phyloP scores from a whole-genome alignment of 768 basidiomycete genomes.

The Imleria badia region DNA sequence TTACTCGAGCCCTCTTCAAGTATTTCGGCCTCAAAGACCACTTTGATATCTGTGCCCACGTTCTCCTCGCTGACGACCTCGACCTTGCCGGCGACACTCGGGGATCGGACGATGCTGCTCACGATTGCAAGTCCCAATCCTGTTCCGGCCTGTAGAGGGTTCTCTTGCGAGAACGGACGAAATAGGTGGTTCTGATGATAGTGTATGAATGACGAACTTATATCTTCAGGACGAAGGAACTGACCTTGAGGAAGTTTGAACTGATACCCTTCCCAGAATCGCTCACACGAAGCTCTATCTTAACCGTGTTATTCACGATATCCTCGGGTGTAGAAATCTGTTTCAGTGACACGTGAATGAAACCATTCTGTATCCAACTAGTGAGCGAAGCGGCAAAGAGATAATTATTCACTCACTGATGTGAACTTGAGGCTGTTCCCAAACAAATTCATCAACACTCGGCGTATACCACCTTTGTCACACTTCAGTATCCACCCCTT shows the following conservation, averaged over 20 bases:
- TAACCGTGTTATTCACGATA: constrained; percentile 58
- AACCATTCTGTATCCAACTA: constrained; percentile 62
- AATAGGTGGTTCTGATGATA: constrained; percentile 79
- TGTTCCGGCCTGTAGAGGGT: constrained; percentile 89
- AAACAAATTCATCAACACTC: constrained; percentile 92
- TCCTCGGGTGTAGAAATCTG: constrained; percentile 61
- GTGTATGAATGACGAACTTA: not conserved
- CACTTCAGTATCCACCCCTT: constrained; percentile 87
- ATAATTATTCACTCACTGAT: constrained; percentile 44
- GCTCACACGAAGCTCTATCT: constrained; percentile 78
- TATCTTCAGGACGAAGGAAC: constrained; percentile 2
- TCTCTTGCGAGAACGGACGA: constrained; percentile 97
- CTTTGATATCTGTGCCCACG: constrained; percentile 87
- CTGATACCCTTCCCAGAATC: constrained; percentile 97
- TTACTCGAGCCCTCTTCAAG: constrained; percentile 39
- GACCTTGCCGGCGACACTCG: constrained; percentile 85
- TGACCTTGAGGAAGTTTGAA: constrained; percentile 85
- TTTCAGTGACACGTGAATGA: constrained; percentile 80
- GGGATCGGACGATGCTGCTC: constrained; percentile 85
- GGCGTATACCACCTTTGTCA: constrained; percentile 89
- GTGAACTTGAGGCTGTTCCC: constrained; percentile 96
- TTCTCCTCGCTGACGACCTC: constrained; percentile 94
- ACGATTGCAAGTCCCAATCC: constrained; percentile 95
- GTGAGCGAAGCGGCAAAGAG: constrained; percentile 1
- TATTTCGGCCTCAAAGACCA: constrained; percentile 74